Evolutionary conservation across 129 eudicot species (phyloP), one percentile per base, ranked within the genome.

Genomic region (Tagetes erecta): DNA sequence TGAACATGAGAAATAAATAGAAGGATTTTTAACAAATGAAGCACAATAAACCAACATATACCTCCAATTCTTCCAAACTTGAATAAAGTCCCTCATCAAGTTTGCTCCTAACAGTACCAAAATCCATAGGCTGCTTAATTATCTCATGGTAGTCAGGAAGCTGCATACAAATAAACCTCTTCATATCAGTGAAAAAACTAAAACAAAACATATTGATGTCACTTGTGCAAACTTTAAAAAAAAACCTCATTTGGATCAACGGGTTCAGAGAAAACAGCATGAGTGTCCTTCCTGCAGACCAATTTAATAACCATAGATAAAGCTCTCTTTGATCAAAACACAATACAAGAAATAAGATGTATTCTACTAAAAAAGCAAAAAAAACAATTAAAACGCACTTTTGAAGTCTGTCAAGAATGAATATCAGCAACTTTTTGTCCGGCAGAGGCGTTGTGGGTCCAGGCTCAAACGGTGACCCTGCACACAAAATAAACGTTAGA

Each of bases 391-490:
- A 46, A 49, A 81, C 94, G 37, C 74, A 94, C 99, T 91, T 90
- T 87, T 94, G 99, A 79, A 94, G 97, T 76, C 92, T 94, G 78
- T 91, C 96, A 85, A 94, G 97, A 77, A 94, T 87, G 90, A 91
- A 87, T 59, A 90, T 73, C 88, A 94, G 76, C 86, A 88, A 77
- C 89, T 86, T 91, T 94, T 84, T 88, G 78, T 94, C 97, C 78
- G 96, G 97, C 96, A 91, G 86, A 82, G 96, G 91, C 62, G 96
- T 83, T 66, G 90, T 80, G 91, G 94, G 97, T 56, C 97, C 99
- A 76, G 86, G 81, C 81, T 84, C 96, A 73, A 84, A 73, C 65
- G 84, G 87, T 49, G 96, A 82, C 84, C 84, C 99, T 95, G 88
- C 80, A 88, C 85, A 85, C 77, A 80, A 70, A 79, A 59, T 49